Conservation (phyloP, 495 filamentous ascomycete genomes). For the Annulohypoxylon stygium region DNA sequence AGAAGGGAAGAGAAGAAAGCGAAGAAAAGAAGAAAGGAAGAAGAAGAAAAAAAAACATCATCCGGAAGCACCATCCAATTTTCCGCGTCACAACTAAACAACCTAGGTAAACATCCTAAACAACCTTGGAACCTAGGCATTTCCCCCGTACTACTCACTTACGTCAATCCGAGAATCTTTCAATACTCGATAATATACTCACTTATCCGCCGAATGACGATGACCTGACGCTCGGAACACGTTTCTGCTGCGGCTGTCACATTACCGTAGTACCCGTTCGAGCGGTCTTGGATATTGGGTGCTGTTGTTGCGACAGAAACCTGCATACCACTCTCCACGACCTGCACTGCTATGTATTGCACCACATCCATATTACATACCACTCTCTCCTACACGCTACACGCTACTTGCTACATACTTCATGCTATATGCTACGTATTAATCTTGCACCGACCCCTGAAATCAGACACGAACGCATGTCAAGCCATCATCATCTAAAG, state of each 20-base stretch:
- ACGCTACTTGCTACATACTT: background rate
- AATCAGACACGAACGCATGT: slow-evolving; percentile 13
- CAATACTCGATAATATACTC: background rate
- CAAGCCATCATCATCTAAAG: slow-evolving; percentile 1
- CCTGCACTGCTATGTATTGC: background rate
- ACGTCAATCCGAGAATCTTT: slow-evolving; percentile 31
- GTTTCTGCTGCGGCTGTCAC: slow-evolving; percentile 18
- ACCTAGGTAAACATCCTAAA: background rate
- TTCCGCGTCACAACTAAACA: slow-evolving; percentile 32
- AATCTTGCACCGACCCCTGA: background rate
- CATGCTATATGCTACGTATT: background rate
- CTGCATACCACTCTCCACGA: background rate
- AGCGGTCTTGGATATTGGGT: slow-evolving; percentile 1
- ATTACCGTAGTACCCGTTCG: slow-evolving; percentile 13
- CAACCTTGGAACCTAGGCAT: slow-evolving; percentile 5
- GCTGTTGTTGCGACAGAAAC: slow-evolving; percentile 14
- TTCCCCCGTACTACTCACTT: slow-evolving; percentile 32
- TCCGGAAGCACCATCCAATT: slow-evolving; percentile 39
- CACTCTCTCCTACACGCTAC: background rate
- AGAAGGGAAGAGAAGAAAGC: background rate
- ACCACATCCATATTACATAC: background rate
- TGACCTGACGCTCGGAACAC: slow-evolving; percentile 20
- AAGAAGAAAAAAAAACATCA: slow-evolving; percentile 9
- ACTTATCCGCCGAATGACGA: slow-evolving; percentile 28
- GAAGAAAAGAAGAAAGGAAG: too few species aligned